phyloP scores from a whole-genome alignment of 2,329 filamentous ascomycete genomes.

The Alternaria alternata region DNA sequence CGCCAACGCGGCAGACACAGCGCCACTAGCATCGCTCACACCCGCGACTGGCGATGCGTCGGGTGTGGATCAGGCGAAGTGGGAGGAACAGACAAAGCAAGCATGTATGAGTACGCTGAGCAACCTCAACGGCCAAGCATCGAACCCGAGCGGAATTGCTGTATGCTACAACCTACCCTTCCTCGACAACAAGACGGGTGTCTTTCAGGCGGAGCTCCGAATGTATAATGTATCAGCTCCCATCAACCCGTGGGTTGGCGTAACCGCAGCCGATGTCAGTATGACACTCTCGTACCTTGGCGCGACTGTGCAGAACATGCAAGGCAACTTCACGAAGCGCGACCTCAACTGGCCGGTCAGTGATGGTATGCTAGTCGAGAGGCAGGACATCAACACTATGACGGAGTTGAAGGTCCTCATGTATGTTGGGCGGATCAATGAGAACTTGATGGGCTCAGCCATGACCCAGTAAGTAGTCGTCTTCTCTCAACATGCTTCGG shows the following conservation, averaged over 20 bases:
- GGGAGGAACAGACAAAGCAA: conserved; percentile 50
- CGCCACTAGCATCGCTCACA: conserved; percentile 42
- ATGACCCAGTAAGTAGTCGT: conserved; percentile 66
- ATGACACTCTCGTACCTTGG: conserved; percentile 54
- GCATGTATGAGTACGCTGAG: conserved; percentile 69
- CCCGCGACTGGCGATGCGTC: conserved; percentile 48
- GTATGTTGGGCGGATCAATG: conserved; percentile 74
- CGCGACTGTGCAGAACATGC: conserved; percentile 53
- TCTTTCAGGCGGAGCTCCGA: conserved; percentile 79
- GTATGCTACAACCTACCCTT: conserved; percentile 84
- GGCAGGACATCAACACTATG: conserved; percentile 39
- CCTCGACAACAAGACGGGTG: conserved; percentile 71
- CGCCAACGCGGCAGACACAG: conserved; percentile 34
- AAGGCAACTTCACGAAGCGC: conserved; percentile 44
- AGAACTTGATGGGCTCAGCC: conserved; percentile 60
- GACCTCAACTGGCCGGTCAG: conserved; percentile 34
- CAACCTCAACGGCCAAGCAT: conserved; percentile 62
- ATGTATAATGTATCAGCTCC: conserved; percentile 74
- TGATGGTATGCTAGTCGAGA: conserved; percentile 40
- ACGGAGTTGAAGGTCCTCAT: conserved; percentile 67
- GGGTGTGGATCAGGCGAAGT: conserved; percentile 40
- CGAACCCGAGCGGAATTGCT: conserved; percentile 78
- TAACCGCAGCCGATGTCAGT: conserved; percentile 51
- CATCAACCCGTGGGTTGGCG: conserved; percentile 55
- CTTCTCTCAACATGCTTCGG: not conserved